Percentiles rank a stretch among this genome's conserved stretches.
Conservation (phyloP, 176 grass and related monocot genomes). For the Leersia perrieri region DNA sequence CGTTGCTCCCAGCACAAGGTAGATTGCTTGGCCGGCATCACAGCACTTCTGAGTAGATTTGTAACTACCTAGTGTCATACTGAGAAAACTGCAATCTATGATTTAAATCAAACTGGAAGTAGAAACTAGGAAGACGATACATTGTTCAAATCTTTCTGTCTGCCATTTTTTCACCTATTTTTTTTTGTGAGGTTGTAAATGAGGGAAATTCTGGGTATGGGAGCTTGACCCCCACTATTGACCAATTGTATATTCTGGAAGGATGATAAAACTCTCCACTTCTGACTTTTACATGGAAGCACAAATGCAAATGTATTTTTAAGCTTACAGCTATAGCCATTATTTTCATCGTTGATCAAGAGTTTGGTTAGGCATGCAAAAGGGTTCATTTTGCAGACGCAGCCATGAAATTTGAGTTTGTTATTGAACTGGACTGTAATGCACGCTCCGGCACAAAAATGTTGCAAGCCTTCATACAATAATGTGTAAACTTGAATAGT, state of each 20-base stretch:
- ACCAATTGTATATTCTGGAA: slow-evolving; percentile 4
- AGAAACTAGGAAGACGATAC: too few relatives aligned
- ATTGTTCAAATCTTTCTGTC: slow-evolving; percentile 8
- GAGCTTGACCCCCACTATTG: background rate
- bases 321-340: background rate
- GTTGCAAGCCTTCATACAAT: background rate
- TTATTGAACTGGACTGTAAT: background rate
- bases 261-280: background rate
- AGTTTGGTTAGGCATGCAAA: background rate
- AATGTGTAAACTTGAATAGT: background rate
- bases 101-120: background rate
- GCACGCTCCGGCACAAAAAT: background rate
- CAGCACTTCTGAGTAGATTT: slow-evolving; percentile 24
- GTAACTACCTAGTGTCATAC: background rate
- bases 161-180: background rate
- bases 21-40: slow-evolving; percentile 57
- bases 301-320: slow-evolving; percentile 3
- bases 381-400: background rate
- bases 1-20: slow-evolving; percentile 63
- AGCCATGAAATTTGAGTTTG: background rate
- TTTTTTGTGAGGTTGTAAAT: slow-evolving; percentile 9
- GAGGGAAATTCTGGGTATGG: background rate
- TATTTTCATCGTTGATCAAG: background rate
- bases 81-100: slow-evolving; percentile 3
- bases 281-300: background rate